These are phyloP conservation scores for Ustilago bromivora DNA, from an alignment of 1,284 basidiomycete genomes.

Conservation along the genomic window DNA sequence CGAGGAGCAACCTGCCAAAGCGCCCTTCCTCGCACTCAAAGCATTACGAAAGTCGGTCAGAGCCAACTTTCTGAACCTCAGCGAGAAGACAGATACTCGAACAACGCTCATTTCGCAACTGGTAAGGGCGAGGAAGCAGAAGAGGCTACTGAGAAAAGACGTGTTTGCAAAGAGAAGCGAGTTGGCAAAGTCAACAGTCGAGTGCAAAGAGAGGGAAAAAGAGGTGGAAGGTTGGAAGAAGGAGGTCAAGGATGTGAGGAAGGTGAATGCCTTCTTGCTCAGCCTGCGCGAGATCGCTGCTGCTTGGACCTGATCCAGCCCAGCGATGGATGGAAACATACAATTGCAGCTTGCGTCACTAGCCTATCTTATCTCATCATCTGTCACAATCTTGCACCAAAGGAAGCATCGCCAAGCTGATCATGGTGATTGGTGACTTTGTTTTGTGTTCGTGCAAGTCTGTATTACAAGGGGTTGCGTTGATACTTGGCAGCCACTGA, in stretches of 20 bases:
- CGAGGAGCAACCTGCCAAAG: slow-evolving; percentile 49
- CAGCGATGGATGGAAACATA: neutral
- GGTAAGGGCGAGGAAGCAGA: slow-evolving; percentile 36
- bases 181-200: slow-evolving; percentile 22
- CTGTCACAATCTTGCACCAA: neutral
- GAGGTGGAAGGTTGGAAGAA: slow-evolving; percentile 38
- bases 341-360: neutral
- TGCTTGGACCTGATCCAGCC: slow-evolving; percentile 22
- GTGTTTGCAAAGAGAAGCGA: slow-evolving; percentile 36
- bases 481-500: neutral
- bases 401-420: neutral
- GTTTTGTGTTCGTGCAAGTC: neutral
- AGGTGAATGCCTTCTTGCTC: slow-evolving; percentile 32
- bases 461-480: neutral
- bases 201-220: slow-evolving; percentile 37
- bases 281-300: slow-evolving; percentile 23
- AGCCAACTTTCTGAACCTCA: slow-evolving; percentile 35
- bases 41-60: slow-evolving; percentile 38
- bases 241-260: slow-evolving; percentile 36
- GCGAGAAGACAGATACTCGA: slow-evolving; percentile 44
- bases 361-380: neutral
- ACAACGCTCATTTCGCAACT: slow-evolving; percentile 45
- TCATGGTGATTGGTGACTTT: neutral
- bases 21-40: slow-evolving; percentile 44
- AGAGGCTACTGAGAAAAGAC: slow-evolving; percentile 32